Percentiles rank a stretch among this genome's conserved stretches.
Evolutionary conservation across 257 asterid genomes (phyloP).

Genomic region (Solanum boliviense): DNA sequence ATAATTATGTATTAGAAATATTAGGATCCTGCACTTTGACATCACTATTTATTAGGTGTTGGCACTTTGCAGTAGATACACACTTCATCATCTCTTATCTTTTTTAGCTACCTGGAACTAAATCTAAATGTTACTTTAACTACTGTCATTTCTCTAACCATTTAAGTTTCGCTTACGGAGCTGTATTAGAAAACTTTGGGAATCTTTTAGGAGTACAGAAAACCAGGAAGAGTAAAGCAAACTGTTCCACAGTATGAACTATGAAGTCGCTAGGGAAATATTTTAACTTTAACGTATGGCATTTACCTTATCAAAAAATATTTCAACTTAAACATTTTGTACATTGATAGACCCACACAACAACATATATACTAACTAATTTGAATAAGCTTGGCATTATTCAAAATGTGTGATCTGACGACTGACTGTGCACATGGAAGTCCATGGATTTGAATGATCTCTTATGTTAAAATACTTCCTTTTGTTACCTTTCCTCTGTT

Average conservation of each 20-base stretch:
- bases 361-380: neutral
- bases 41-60: neutral
- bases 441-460: neutral
- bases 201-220: neutral
- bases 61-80: neutral
- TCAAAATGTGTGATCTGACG: neutral
- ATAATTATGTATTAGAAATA: neutral
- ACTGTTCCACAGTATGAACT: neutral
- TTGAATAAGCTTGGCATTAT: neutral
- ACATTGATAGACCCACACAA: neutral
- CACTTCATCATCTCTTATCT: neutral
- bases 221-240: neutral
- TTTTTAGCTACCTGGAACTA: neutral
- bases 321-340: neutral
- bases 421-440: neutral
- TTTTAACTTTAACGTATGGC: neutral
- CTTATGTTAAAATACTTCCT: neutral
- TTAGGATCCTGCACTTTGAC: neutral
- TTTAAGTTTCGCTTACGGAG: neutral
- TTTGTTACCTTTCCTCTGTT: neutral
- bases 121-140: neutral
- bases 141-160: neutral
- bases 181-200: neutral
- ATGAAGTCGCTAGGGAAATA: neutral
- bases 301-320: neutral